phyloP scores from a whole-genome alignment of 257 asterid species.

The Solanum okadae region DNA sequence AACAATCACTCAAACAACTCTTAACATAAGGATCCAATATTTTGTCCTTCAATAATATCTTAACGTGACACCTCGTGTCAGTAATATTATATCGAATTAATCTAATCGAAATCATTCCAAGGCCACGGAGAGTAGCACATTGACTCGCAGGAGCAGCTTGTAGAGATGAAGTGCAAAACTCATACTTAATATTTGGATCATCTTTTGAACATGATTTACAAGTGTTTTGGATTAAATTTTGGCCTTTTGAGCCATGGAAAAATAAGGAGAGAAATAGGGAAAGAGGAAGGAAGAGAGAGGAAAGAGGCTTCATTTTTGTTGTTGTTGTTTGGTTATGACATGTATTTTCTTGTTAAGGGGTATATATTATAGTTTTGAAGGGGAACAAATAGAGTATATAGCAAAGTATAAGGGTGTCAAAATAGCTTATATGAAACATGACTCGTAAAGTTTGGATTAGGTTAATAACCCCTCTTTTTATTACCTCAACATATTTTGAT shows the following conservation, averaged over 20 bases:
- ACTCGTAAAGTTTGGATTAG: background rate
- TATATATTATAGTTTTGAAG: background rate
- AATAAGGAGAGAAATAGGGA: slow-evolving; percentile 11
- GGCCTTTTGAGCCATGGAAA: slow-evolving; percentile 11
- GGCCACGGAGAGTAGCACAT: slow-evolving; percentile 47
- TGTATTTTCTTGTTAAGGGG: background rate
- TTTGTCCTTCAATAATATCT: slow-evolving; percentile 17
- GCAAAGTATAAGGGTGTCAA: background rate
- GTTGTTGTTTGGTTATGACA: background rate
- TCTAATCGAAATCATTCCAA: slow-evolving; percentile 57
- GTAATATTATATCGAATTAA: slow-evolving; percentile 54
- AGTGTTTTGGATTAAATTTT: slow-evolving; percentile 30
- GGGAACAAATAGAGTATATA: background rate
- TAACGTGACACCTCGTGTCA: slow-evolving; percentile 53
- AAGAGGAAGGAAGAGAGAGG: background rate
- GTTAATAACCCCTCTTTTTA: background rate
- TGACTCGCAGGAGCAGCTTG: slow-evolving; percentile 66
- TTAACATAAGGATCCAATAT: slow-evolving; percentile 20
- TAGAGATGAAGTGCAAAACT: slow-evolving; percentile 56
- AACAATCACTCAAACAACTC: slow-evolving; percentile 44
- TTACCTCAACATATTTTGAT: background rate
- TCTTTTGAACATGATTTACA: slow-evolving; percentile 32
- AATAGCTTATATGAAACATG: background rate
- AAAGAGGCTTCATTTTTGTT: slow-evolving; percentile 14
- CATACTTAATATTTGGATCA: slow-evolving; percentile 50